Conservation (phyloP, 2,329 filamentous ascomycete genomes). For the Dichotomopilus funicola region DNA sequence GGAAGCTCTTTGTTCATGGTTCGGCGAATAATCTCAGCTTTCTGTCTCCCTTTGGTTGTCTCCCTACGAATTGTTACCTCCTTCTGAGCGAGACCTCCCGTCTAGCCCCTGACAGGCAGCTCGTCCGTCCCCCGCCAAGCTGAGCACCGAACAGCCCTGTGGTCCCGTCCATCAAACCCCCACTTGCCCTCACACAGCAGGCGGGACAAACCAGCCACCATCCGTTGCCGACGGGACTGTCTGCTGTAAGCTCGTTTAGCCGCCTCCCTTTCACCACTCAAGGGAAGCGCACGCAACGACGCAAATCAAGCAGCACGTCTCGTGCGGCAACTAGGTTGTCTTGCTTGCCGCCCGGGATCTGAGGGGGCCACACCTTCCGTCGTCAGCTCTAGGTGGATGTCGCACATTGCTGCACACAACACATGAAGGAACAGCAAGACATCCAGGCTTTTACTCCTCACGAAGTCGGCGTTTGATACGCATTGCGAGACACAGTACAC, state of each 20-base stretch:
- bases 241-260: slow-evolving; percentile 7
- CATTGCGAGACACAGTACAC: too few relatives aligned
- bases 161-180: slow-evolving; percentile 5
- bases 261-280: slow-evolving; percentile 4
- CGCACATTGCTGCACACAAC: too few relatives aligned
- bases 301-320: slow-evolving; percentile 4
- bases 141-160: neutral
- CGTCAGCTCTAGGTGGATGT: too few relatives aligned
- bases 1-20: neutral
- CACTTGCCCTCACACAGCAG: slow-evolving; percentile 7
- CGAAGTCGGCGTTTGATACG: too few relatives aligned
- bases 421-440: too few relatives aligned
- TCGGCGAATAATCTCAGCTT: slow-evolving; percentile 4
- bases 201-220: slow-evolving; percentile 8
- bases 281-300: neutral
- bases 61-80: too few relatives aligned
- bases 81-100: too few relatives aligned
- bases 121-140: neutral
- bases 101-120: neutral
- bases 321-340: slow-evolving; percentile 4
- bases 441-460: too few relatives aligned
- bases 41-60: neutral
- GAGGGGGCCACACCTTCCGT: neutral
- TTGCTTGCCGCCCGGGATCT: slow-evolving; percentile 12
- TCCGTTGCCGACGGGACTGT: neutral